phyloP scores from a whole-genome alignment of 2,329 filamentous ascomycete genomes.

The Fusarium tupiense region DNA sequence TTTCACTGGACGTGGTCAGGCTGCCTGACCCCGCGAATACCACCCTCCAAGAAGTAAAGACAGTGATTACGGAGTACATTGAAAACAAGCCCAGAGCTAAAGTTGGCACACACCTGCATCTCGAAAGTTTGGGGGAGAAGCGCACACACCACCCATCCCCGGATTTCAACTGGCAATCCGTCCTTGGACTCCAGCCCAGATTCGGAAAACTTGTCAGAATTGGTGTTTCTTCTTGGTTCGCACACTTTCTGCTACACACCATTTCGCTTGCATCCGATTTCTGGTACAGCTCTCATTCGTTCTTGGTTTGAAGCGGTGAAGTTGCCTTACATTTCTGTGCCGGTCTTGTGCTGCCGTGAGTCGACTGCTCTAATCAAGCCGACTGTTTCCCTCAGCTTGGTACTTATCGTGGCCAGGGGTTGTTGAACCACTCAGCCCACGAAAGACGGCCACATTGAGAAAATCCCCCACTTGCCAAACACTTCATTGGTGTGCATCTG shows the following conservation, averaged over 20 bases:
- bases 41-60: slow-evolving; percentile 28
- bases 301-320: slow-evolving; percentile 37
- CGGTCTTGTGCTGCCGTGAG: slow-evolving; percentile 25
- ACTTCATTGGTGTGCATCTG: slow-evolving; percentile 6
- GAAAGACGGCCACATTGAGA: slow-evolving; percentile 16
- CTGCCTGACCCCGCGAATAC: slow-evolving; percentile 28
- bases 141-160: slow-evolving; percentile 36
- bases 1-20: slow-evolving; percentile 11
- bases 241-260: slow-evolving; percentile 34
- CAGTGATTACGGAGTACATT: not conserved
- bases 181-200: slow-evolving; percentile 3
- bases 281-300: slow-evolving; percentile 32
- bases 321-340: slow-evolving; percentile 10
- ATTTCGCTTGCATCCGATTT: slow-evolving; percentile 24
- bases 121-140: slow-evolving; percentile 12
- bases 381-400: slow-evolving; percentile 21
- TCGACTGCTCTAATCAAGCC: slow-evolving; percentile 20
- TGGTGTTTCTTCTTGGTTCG: slow-evolving; percentile 30
- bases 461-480: not conserved
- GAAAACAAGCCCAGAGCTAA: slow-evolving; percentile 6
- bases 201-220: slow-evolving; percentile 20
- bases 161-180: slow-evolving; percentile 23
- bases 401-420: slow-evolving; percentile 28
- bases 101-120: slow-evolving; percentile 23
- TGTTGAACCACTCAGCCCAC: slow-evolving; percentile 27